Evolutionary conservation across 2,329 filamentous ascomycete genomes (phyloP).

Genomic region (Alternaria consortialis): DNA sequence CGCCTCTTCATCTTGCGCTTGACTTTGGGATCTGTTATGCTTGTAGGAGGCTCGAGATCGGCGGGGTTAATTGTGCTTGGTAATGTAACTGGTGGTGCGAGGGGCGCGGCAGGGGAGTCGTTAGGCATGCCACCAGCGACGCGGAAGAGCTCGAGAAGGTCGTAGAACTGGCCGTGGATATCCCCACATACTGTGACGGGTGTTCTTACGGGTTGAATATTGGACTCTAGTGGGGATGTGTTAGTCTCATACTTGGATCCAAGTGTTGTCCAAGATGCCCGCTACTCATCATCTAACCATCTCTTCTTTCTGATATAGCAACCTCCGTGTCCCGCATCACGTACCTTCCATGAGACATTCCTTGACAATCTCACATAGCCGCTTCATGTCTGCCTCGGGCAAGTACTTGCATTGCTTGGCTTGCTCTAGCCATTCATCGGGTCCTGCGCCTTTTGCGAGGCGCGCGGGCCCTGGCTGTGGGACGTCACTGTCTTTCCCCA

Average conservation of each 20-base stretch:
- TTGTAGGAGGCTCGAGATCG: slow-evolving; percentile 88
- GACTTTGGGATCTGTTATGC: slow-evolving; percentile 86
- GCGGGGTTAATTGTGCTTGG: slow-evolving; percentile 83
- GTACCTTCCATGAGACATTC: slow-evolving; percentile 97
- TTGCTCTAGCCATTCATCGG: slow-evolving; percentile 96
- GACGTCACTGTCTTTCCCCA: slow-evolving; percentile 67
- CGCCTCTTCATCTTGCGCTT: slow-evolving; percentile 79
- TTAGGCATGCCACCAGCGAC: slow-evolving; percentile 97
- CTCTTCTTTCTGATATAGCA: accelerated
- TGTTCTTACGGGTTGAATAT: slow-evolving; percentile 96
- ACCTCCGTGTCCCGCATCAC: slow-evolving; percentile 18
- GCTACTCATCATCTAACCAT: neutral
- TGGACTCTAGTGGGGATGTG: slow-evolving; percentile 73
- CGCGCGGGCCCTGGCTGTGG: slow-evolving; percentile 92
- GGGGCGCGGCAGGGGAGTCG: slow-evolving; percentile 66
- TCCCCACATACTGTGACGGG: slow-evolving; percentile 98
- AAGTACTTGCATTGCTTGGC: slow-evolving; percentile 98
- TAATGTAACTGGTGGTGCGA: slow-evolving; percentile 71
- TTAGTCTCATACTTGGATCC: neutral
- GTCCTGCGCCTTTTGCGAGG: slow-evolving; percentile 80
- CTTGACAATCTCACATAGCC: slow-evolving; percentile 98
- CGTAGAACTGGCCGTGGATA: slow-evolving; percentile 99
- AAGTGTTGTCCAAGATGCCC: neutral
- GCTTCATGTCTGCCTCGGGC: slow-evolving; percentile 96
- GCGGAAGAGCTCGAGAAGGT: slow-evolving; percentile 94